Evolutionary conservation across 352 stramenopile species (phyloP).

Genomic region (Saprolegnia diclina): DNA sequence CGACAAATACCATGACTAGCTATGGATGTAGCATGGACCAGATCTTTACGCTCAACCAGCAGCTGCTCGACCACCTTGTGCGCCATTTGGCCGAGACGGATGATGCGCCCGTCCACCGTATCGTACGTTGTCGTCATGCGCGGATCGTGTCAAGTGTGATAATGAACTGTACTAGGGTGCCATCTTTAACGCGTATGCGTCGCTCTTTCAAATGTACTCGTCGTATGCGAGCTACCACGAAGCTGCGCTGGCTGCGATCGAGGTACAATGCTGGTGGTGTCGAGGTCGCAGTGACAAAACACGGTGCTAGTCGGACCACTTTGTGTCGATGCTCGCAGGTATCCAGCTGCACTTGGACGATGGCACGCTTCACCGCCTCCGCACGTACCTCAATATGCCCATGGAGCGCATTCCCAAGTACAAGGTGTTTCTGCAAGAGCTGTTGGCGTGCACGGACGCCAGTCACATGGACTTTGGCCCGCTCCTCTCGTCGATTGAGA

Average conservation of each 20-base stretch:
- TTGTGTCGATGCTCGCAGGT: conserved; percentile 62
- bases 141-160: conserved; percentile 12
- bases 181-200: conserved; percentile 82
- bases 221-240: conserved; percentile 80
- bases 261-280: too few relatives aligned
- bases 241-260: conserved; percentile 55
- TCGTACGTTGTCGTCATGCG: conserved; percentile 25
- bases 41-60: conserved; percentile 84
- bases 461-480: conserved; percentile 71
- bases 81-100: conserved; percentile 67
- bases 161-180: conserved; percentile 38
- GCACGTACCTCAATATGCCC: conserved; percentile 81
- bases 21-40: conserved; percentile 61
- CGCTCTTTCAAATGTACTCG: conserved; percentile 80
- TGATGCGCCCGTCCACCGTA: conserved; percentile 31
- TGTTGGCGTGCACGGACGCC: conserved; percentile 54
- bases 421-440: conserved; percentile 73
- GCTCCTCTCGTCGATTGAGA: conserved; percentile 64
- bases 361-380: conserved; percentile 50
- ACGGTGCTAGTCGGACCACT: conserved; percentile 43
- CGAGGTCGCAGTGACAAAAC: not conserved
- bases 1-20: not conserved
- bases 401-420: conserved; percentile 83
- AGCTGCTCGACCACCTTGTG: conserved; percentile 78
- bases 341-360: conserved; percentile 45